Conservation (phyloP, 192 early-diverging fungal species). For the Phycomyces blakesleeanus region DNA sequence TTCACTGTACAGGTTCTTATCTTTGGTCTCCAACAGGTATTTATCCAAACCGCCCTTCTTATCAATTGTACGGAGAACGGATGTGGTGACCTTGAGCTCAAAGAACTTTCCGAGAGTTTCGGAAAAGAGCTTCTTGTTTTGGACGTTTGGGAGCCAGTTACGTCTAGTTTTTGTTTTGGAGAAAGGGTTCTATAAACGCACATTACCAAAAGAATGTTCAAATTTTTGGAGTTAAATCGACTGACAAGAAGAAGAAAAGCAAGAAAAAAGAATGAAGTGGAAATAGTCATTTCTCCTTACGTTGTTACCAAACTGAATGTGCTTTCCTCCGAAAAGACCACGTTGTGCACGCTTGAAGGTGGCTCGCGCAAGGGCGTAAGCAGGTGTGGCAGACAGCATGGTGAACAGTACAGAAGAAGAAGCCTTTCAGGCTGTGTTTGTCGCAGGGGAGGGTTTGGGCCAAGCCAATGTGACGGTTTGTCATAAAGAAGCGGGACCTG, state of each 20-base stretch:
- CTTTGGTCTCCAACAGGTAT: slow-evolving; percentile 66
- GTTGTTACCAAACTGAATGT: slow-evolving; percentile 59
- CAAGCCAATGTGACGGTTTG: too few relatives aligned
- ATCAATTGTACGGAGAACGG: slow-evolving; percentile 72
- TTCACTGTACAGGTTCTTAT: slow-evolving; percentile 59
- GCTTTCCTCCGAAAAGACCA: slow-evolving; percentile 57
- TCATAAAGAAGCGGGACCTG: neutral
- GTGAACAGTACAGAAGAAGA: slow-evolving; percentile 7
- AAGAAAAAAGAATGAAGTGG: neutral
- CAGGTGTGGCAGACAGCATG: slow-evolving; percentile 32
- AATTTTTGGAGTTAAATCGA: slow-evolving; percentile 1
- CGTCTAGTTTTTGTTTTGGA: slow-evolving; percentile 74
- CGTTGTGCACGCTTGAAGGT: slow-evolving; percentile 56
- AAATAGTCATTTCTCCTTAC: slow-evolving; percentile 19
- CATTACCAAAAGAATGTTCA: too few relatives aligned
- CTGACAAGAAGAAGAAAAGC: too few relatives aligned
- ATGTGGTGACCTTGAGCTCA: slow-evolving; percentile 60
- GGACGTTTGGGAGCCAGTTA: slow-evolving; percentile 76
- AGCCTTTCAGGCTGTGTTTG: neutral
- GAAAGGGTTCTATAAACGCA: slow-evolving; percentile 37
- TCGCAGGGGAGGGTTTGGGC: neutral
- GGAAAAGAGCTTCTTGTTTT: slow-evolving; percentile 63
- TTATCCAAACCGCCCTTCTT: slow-evolving; percentile 80
- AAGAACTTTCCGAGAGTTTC: slow-evolving; percentile 53
- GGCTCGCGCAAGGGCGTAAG: slow-evolving; percentile 40